These are phyloP conservation scores for Colletotrichum chrysophilum DNA, from an alignment of 2,329 filamentous ascomycete species.

Conservation along the genomic window DNA sequence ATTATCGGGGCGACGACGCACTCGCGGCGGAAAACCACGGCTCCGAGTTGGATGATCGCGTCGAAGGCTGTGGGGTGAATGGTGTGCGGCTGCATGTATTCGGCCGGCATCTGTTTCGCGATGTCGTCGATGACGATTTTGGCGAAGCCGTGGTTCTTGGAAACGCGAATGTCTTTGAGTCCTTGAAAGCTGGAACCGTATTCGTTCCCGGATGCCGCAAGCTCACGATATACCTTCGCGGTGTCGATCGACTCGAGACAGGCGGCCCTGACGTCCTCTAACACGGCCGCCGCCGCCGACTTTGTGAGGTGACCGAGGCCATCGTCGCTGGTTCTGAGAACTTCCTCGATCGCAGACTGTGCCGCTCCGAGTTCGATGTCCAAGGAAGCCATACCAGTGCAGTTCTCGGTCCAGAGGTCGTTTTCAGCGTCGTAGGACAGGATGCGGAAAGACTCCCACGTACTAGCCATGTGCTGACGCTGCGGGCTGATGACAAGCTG, in stretches of 20 bases:
- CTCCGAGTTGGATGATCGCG: neutral
- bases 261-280: no score
- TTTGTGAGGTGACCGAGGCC: neutral
- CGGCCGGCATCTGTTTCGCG: neutral
- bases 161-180: neutral
- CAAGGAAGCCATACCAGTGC: constrained; percentile 14
- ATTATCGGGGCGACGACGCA: neutral
- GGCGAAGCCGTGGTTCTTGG: neutral
- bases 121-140: neutral
- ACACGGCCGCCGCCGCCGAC: no score
- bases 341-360: neutral
- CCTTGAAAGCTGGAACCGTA: neutral
- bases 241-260: no score
- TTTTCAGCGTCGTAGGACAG: constrained; percentile 27
- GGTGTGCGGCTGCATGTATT: neutral
- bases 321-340: neutral
- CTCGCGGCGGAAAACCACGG: neutral
- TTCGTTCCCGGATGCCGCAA: neutral
- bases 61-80: neutral
- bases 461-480: constrained; percentile 2
- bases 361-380: neutral
- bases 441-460: constrained; percentile 34
- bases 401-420: constrained; percentile 23
- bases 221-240: no score
- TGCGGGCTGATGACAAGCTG: constrained; percentile 12